A percentile compares a stretch with the other conserved stretches of the same genome.
Conservation (phyloP, 768 basidiomycete species). For the Holtermannia corniformis region DNA sequence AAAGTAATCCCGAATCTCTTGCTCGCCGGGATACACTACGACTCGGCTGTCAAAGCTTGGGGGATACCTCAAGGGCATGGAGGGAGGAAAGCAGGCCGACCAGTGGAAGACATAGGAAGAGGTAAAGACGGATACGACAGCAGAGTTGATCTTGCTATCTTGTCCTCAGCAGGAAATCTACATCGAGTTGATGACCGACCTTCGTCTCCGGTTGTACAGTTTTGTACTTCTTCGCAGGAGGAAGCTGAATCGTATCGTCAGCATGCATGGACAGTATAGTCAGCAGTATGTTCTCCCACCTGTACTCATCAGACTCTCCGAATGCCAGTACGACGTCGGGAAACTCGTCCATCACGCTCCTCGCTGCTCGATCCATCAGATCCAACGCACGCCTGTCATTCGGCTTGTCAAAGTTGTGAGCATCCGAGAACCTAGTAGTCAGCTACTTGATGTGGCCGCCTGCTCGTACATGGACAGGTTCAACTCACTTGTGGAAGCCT, state of each 20-base stretch:
- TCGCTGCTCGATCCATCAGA: slow-evolving; percentile 88
- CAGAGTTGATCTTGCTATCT: slow-evolving; percentile 71
- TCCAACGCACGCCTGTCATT: slow-evolving; percentile 78
- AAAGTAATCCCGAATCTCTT: slow-evolving; percentile 80
- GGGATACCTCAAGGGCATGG: slow-evolving; percentile 62
- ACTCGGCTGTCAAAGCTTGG: slow-evolving; percentile 90
- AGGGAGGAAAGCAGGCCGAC: slow-evolving; percentile 61
- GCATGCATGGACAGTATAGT: slow-evolving; percentile 1
- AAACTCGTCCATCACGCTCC: slow-evolving; percentile 67
- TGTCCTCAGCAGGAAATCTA: not conserved
- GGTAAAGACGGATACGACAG: slow-evolving; percentile 77
- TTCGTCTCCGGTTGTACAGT: slow-evolving; percentile 70
- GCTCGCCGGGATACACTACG: slow-evolving; percentile 64
- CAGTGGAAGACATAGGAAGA: slow-evolving; percentile 83
- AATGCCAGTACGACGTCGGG: slow-evolving; percentile 78
- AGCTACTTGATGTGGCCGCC: not conserved
- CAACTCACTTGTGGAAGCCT: slow-evolving; percentile 73
- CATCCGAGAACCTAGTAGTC: slow-evolving; percentile 63
- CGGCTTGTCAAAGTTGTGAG: slow-evolving; percentile 75
- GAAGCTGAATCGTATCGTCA: slow-evolving; percentile 57
- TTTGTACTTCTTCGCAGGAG: slow-evolving; percentile 64
- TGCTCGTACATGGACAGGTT: too few relatives aligned
- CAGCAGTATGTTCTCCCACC: slow-evolving; percentile 46
- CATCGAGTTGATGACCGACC: slow-evolving; percentile 28
- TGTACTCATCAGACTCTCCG: slow-evolving; percentile 96